Percentiles rank a stretch among this genome's conserved stretches.
Conservation (phyloP, 306 rosid species). For the Cicer chorassanicum region DNA sequence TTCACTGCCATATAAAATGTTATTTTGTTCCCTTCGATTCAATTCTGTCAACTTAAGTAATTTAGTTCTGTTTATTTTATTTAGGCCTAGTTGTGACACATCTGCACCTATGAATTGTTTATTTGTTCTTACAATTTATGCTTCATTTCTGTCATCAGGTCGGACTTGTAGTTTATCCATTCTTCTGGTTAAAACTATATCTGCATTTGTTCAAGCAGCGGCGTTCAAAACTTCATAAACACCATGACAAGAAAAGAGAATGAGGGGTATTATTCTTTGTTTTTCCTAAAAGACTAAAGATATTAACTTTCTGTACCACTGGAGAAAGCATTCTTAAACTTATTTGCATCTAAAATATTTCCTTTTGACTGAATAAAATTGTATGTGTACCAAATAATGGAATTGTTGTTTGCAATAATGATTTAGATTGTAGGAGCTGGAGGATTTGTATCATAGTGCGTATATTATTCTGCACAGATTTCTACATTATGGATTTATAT, state of each 20-base stretch:
- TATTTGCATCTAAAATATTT: constrained; percentile 21
- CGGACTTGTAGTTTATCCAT: constrained; percentile 68
- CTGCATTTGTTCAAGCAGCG: constrained; percentile 92
- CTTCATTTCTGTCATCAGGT: constrained; percentile 61
- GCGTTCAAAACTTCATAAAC: constrained; percentile 65
- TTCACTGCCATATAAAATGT: constrained; percentile 24
- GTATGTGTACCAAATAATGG: constrained; percentile 19
- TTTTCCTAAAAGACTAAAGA: constrained; percentile 16
- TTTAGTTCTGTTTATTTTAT: not conserved
- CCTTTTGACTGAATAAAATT: not conserved
- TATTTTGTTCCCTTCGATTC: constrained; percentile 3
- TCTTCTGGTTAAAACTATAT: constrained; percentile 81
- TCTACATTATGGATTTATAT: not conserved
- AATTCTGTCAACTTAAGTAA: not conserved
- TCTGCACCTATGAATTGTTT: not conserved
- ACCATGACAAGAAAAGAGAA: constrained; percentile 57
- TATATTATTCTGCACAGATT: constrained; percentile 5
- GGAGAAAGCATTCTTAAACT: constrained; percentile 41
- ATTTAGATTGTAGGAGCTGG: not conserved
- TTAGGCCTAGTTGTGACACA: not conserved
- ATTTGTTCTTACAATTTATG: constrained; percentile 23
- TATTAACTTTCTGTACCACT: constrained; percentile 18
- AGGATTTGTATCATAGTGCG: not conserved
- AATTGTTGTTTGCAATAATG: constrained; percentile 25
- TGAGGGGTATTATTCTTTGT: constrained; percentile 39